Evolutionary conservation across 495 filamentous ascomycete species (phyloP).

Genomic region (Penicillium egyptiacum): DNA sequence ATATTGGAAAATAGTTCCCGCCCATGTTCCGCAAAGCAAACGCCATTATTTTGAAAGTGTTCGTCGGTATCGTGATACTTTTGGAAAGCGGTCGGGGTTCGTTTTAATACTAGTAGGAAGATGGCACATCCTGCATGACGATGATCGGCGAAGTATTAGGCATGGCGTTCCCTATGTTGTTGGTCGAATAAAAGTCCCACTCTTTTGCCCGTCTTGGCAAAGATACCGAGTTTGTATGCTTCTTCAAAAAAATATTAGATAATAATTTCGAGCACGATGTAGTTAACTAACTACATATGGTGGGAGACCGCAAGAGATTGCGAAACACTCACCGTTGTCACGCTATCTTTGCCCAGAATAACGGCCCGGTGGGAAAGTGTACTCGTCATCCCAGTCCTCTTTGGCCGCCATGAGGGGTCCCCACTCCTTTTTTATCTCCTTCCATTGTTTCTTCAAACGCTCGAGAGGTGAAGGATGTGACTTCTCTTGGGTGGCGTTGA

Average conservation of each 20-base stretch:
- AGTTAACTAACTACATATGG: too few species aligned
- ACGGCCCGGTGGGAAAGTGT: slow-evolving; percentile 10
- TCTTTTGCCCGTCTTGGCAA: background rate
- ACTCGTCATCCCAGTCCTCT: slow-evolving; percentile 8
- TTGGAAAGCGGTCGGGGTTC: background rate
- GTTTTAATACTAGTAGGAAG: background rate
- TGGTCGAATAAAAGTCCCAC: background rate
- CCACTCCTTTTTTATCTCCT: slow-evolving; percentile 6
- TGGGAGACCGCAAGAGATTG: too few species aligned
- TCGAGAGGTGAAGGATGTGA: slow-evolving; percentile 3
- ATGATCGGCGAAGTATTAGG: background rate
- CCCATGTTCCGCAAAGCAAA: background rate
- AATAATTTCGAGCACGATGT: background rate
- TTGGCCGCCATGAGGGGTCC: slow-evolving; percentile 14
- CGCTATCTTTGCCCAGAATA: slow-evolving; percentile 10
- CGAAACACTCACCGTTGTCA: slow-evolving; percentile 1
- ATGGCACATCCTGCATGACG: background rate
- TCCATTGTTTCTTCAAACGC: slow-evolving; percentile 9
- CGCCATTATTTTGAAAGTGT: background rate
- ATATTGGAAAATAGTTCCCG: background rate
- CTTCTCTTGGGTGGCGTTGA: background rate
- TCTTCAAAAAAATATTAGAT: background rate
- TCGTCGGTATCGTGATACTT: background rate
- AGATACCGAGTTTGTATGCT: background rate
- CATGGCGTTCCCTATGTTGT: background rate